Percentiles rank a stretch among this genome's conserved stretches.
Evolutionary conservation across 495 filamentous ascomycete genomes (phyloP).

Genomic region (Talaromyces liani): DNA sequence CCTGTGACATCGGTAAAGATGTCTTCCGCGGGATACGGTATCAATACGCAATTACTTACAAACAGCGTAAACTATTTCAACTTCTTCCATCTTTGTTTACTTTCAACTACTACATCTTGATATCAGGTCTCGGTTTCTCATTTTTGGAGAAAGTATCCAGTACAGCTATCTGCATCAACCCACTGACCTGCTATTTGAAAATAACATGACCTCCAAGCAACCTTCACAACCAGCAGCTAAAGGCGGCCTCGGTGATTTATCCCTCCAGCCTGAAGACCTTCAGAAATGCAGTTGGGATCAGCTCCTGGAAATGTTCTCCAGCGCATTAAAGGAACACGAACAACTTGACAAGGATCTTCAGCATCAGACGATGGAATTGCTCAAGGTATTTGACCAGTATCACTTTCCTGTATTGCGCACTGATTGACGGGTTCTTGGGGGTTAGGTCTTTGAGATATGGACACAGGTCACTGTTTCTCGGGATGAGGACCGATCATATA

Average conservation of each 20-base stretch:
- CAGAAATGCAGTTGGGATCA: slow-evolving; percentile 57
- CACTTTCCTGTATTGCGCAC: neutral
- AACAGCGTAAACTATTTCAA: neutral
- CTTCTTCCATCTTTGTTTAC: neutral
- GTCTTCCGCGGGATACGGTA: neutral
- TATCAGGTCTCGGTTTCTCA: neutral
- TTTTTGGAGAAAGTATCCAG: neutral
- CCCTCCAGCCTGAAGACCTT: slow-evolving; percentile 15
- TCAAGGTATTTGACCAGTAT: slow-evolving; percentile 40
- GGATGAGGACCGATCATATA: slow-evolving; percentile 63
- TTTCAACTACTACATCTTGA: neutral
- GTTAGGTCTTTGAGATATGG: slow-evolving; percentile 65
- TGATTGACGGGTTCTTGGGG: slow-evolving; percentile 9
- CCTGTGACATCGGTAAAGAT: neutral
- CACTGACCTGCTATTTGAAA: too few species aligned
- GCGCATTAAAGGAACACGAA: slow-evolving; percentile 51
- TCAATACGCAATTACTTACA: neutral
- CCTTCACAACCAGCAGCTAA: neutral
- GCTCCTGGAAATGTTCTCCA: slow-evolving; percentile 54
- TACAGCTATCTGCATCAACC: neutral
- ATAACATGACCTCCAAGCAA: neutral
- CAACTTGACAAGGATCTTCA: slow-evolving; percentile 53
- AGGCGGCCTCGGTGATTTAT: neutral
- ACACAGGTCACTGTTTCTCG: slow-evolving; percentile 54
- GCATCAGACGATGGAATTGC: slow-evolving; percentile 53